Evolutionary conservation across 2,329 filamentous ascomycete genomes (phyloP), one percentile per base, ranked within the genome.

Genomic region (Aspergillus clavatus): DNA sequence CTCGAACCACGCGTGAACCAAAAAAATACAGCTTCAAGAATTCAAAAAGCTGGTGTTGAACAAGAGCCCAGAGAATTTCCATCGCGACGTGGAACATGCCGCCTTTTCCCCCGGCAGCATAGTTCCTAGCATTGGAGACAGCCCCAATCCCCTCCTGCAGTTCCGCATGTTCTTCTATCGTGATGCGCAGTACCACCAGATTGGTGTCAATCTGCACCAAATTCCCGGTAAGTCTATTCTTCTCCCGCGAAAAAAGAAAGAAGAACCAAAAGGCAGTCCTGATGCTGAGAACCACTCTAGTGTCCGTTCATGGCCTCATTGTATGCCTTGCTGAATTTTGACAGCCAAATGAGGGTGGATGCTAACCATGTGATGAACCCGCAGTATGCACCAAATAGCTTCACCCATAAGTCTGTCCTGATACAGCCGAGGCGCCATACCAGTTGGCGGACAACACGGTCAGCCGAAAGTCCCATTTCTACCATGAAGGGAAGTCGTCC

Each of bases 41-140:
- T 73, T 78, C 40, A 75, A 76, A 3, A 68, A 68, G 12, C 63
- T 79, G 1, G 69, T 74, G 0, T 61, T 79, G 6, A 79, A 77
- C 60, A 77, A 76, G 58, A 78, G 78, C 58, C 74, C 74, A 0
- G 73, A 77, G 48, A 74, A 77, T 59, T 78, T 70, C 59, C 68
- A 73, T 51, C 64, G 69, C 8, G 75, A 79, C 46, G 70, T 77
- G 23, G 74, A 77, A 51, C 72, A 77, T 50, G 70, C 71, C 0
- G 73, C 74, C 31, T 79, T 78, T 62, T 76, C 72, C 0, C 74
- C 76, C 0, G 70, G 72, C 4, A 71, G 66, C 54, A 73, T 77
- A 65, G 71, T 77, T 0, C 75, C 75, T 0, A 76, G 77, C 14
- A 72, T 77, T 38, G 74, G 74, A 41, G 69, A 74, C 49, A 72